Percentiles rank a stretch among this genome's conserved stretches.
These are phyloP conservation scores for Debaryomycetaceae sp. DNA, from an alignment of 1,139 yeast genomes.

Conservation along the genomic window DNA sequence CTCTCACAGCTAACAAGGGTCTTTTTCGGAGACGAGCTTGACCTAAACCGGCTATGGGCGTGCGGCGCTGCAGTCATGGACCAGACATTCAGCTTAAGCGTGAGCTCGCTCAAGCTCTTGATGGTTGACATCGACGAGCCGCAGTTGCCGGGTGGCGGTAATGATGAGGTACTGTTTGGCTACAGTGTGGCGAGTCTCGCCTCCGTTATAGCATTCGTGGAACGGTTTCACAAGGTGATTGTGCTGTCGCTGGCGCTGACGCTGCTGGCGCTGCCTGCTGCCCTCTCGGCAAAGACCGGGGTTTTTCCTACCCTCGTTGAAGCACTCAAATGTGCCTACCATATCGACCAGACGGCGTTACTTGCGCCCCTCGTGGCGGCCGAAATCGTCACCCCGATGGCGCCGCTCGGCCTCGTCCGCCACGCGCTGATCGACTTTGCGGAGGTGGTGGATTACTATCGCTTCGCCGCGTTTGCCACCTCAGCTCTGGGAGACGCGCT, in stretches of 20 bases:
- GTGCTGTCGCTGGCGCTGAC: background rate
- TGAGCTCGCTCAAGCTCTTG: conserved; percentile 1
- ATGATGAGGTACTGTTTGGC: conserved; percentile 1
- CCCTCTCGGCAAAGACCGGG: background rate
- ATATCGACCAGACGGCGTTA: conserved; percentile 19
- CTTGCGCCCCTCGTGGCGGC: conserved; percentile 15
- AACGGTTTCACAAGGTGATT: background rate
- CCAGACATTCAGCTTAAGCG: conserved; percentile 2
- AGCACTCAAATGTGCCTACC: conserved; percentile 20
- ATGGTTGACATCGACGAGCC: conserved; percentile 4
- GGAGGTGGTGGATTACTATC: conserved; percentile 24
- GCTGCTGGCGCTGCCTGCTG: background rate
- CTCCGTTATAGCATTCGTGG: background rate
- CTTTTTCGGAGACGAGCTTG: conserved; percentile 3
- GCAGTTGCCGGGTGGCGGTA: background rate
- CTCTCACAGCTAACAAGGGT: background rate
- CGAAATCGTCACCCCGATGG: conserved; percentile 15
- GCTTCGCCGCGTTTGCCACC: conserved; percentile 27
- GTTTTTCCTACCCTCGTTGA: conserved; percentile 17
- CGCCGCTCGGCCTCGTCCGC: conserved; percentile 19
- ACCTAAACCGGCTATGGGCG: conserved; percentile 1
- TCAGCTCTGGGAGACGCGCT: conserved; percentile 39
- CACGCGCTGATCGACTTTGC: conserved; percentile 14
- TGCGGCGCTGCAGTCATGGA: background rate
- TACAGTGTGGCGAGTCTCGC: background rate